phyloP scores from a whole-genome alignment of 176 grass and related monocot species.

The Oryza glaberrima region DNA sequence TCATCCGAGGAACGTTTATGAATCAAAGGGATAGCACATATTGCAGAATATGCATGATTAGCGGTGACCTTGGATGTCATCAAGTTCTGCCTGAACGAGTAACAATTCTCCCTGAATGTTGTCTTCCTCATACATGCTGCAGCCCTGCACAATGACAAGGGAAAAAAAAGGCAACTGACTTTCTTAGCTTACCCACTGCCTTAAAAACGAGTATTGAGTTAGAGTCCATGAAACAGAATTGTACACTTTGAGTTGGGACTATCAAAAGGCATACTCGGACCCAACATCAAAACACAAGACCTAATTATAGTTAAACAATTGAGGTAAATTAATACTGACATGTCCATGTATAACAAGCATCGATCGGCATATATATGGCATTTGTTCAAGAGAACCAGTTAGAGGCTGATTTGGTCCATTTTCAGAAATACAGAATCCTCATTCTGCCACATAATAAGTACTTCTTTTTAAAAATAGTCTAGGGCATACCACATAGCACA shows the following conservation, averaged over 20 bases:
- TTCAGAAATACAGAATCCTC: too few species aligned
- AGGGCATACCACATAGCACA: too few species aligned
- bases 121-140: slow-evolving; percentile 48
- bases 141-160: neutral
- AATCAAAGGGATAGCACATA: slow-evolving; percentile 1
- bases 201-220: neutral
- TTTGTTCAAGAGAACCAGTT: slow-evolving; percentile 5
- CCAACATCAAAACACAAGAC: neutral
- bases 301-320: neutral
- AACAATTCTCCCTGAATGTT: slow-evolving; percentile 63
- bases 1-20: neutral
- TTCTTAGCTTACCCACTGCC: neutral
- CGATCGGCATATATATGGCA: neutral
- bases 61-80: slow-evolving; percentile 77
- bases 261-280: neutral
- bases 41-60: neutral
- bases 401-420: neutral
- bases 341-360: neutral
- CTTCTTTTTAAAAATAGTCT: too few species aligned
- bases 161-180: neutral
- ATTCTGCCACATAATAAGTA: too few species aligned
- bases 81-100: slow-evolving; percentile 73
- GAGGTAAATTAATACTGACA: neutral
- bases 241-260: neutral
- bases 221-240: neutral